Evolutionary conservation across 805 yeast species (phyloP).

Genomic region (Barnettozyma sucrosica): DNA sequence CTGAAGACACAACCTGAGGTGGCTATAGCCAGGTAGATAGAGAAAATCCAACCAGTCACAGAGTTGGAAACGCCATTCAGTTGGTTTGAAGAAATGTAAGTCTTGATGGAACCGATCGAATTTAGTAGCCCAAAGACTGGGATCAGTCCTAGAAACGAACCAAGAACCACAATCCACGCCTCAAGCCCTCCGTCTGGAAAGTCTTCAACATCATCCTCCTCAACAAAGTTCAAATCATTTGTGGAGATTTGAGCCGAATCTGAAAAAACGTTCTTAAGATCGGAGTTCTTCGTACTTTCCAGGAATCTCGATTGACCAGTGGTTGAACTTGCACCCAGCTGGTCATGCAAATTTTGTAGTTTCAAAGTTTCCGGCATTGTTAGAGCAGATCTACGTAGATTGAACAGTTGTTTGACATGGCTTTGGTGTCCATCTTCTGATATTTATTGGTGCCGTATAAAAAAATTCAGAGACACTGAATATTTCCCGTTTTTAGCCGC

Average conservation of each 20-base stretch:
- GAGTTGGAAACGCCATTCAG: slow-evolving; percentile 43
- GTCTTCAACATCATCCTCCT: slow-evolving; percentile 18
- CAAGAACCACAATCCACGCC: slow-evolving; percentile 56
- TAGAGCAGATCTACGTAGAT: not conserved
- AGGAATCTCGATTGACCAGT: slow-evolving; percentile 9
- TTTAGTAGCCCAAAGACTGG: slow-evolving; percentile 57
- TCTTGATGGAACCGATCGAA: slow-evolving; percentile 60
- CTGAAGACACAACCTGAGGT: slow-evolving; percentile 47
- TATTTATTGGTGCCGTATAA: not conserved
- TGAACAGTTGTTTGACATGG: too few species aligned
- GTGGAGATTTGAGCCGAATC: slow-evolving; percentile 2
- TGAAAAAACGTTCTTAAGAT: slow-evolving; percentile 9
- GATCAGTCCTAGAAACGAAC: slow-evolving; percentile 52
- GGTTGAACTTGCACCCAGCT: not conserved
- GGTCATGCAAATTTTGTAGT: not conserved
- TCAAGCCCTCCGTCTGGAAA: slow-evolving; percentile 51
- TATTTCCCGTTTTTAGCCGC: not conserved
- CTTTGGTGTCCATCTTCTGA: too few species aligned
- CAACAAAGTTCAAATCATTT: slow-evolving; percentile 9
- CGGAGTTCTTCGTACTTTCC: not conserved
- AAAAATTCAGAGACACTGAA: not conserved
- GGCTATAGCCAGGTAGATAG: slow-evolving; percentile 48
- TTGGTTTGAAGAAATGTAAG: slow-evolving; percentile 52
- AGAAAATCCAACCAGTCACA: slow-evolving; percentile 58
- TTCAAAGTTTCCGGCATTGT: not conserved